Base-by-base conservation (phyloP, 2,329 filamentous ascomycete species). In the Nemania bipapillata region DNA sequence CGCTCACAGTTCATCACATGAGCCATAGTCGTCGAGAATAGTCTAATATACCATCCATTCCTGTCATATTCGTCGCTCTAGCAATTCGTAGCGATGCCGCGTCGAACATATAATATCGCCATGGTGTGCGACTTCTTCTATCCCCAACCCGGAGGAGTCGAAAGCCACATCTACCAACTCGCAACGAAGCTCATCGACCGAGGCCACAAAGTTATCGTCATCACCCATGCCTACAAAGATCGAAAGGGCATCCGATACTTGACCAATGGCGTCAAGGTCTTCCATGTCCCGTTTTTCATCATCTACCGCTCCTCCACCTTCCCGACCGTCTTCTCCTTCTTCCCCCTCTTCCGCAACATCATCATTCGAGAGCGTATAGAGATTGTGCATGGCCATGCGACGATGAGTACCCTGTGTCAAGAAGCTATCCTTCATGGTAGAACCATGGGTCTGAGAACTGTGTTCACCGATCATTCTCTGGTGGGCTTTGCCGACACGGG, bases 71-170 rank as follows among this genome's bases (percentile, higher is more conserved):
- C 26, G 59, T 45, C 15, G 15, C 9, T n/a, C 6, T 45, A 32
- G 17, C 9, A 24, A 65, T n/a, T 70, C 65, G 70, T 75, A 80
- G 81, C 74, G 63, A 87, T 86, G 81, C 80, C 84, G 74, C 86
- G 83, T 74, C 84, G 84, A 72, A 87, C 86, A 35, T 91, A 90
- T 80, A 90, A 89, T 77, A 91, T 91, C 82, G 89, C 89, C 71
- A 99, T 99, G 96, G 92, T 97, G 80, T 94, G 95, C 87, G 96
- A 99, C 85, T 97, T 97, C 87, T 99, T 99, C 90, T 99, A 96
- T 79, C 96, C 96, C 15, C 95, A 98, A 78, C 95, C 96, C 60
- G 94, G 96, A 78, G 96, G 96, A 75, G 90, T 99, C 73, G 96
- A 99, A 83, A 97, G 93, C 81, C 96, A 99, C 82, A 98, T 99